Evolutionary conservation across 129 eudicot species (phyloP), one percentile per base, ranked within the genome.

Genomic region (Flaveria ramosissima): DNA sequence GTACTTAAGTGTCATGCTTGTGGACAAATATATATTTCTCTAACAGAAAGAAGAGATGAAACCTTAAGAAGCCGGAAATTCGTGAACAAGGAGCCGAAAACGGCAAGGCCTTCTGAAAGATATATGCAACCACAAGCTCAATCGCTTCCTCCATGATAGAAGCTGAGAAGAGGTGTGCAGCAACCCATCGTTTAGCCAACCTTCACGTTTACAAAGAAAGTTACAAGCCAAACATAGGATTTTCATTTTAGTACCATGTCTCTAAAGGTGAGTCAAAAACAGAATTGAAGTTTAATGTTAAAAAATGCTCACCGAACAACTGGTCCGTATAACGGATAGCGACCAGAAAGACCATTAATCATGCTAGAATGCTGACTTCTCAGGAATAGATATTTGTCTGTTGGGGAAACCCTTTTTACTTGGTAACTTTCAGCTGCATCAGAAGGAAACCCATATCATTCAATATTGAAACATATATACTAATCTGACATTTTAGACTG

Each of bases 111-210:
- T 83, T 84, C 75, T 84, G 68, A 80, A 93, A 93, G 10, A 93
- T 81, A 83, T 84, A 65, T 23, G 98, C 97, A 30, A 89, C 98
- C 80, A 93, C 78, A 30, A 93, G 86, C 89, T 93, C 98, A 75
- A 91, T 82, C 8, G 89, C 92, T 81, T 93, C 98, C 72, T 88
- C 96, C 43, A 41, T 75, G 72, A 93, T 80, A 46, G 70, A 74
- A 61, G 92, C 80, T 61, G 98, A 93, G 76, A 93, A 87, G 36
- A 93, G 93, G 82, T 93, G 98, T 39, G 97, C 96, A 81, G 96
- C 83, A 73, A 92, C 85, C 98, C 98, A 93, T 53, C 98, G 87
- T 76, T 93, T 93, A 10, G 97, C 98, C 60, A 93, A 84, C 84
- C 98, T 93, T 68, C 68, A 73, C 24, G 20, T 55, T 8, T 46